A percentile compares a stretch with the other conserved stretches of the same genome.
Conservation (phyloP, 2,329 filamentous ascomycete species). For the Aspergillus sclerotialis region DNA sequence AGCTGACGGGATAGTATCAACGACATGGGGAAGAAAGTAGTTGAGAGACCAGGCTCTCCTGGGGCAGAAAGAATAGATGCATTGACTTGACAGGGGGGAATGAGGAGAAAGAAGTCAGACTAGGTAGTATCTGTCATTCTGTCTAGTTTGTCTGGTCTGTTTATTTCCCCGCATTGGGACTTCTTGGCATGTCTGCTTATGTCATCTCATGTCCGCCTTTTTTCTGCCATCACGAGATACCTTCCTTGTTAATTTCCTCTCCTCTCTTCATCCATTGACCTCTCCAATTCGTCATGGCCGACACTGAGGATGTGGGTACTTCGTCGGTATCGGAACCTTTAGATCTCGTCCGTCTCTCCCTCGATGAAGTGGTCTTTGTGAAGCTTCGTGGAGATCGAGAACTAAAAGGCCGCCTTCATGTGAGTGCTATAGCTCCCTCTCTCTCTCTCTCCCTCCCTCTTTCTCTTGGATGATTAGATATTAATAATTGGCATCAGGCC, state of each 20-base stretch:
- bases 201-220: too few species aligned
- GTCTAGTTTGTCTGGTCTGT: too few species aligned
- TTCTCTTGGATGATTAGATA: slow-evolving; percentile 11
- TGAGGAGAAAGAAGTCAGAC: slow-evolving; percentile 13
- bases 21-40: slow-evolving; percentile 10
- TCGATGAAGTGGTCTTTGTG: slow-evolving; percentile 95
- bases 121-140: too few species aligned
- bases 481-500: slow-evolving; percentile 51
- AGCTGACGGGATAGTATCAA: not conserved
- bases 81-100: slow-evolving; percentile 3
- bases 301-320: slow-evolving; percentile 64
- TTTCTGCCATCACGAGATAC: too few species aligned
- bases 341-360: slow-evolving; percentile 86
- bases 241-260: too few species aligned
- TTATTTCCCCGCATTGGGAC: too few species aligned
- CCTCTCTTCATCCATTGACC: not conserved
- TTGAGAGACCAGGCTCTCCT: slow-evolving; percentile 6
- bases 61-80: slow-evolving; percentile 1
- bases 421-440: slow-evolving; percentile 42
- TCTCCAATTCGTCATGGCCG: slow-evolving; percentile 58
- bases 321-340: slow-evolving; percentile 80
- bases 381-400: slow-evolving; percentile 94
- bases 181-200: too few species aligned
- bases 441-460: not conserved
- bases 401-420: slow-evolving; percentile 89